Conservation (phyloP, 352 stramenopile genomes). For the Pythium biforme region DNA sequence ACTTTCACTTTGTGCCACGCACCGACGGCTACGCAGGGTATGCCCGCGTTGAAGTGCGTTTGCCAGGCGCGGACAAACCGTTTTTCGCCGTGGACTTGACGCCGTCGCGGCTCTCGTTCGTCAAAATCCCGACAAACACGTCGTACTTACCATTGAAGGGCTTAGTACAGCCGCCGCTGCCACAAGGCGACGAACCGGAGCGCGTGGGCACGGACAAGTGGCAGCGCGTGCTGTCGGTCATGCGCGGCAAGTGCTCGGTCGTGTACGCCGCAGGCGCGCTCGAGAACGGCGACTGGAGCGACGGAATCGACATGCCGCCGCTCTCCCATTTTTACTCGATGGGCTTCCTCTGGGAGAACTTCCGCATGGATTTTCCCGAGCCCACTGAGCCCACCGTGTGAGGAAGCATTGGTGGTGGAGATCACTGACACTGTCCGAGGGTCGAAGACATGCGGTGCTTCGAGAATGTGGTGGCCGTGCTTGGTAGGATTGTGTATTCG, state of each 20-base stretch:
- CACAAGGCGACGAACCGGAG: constrained; percentile 9
- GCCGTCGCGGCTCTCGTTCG: constrained; percentile 2
- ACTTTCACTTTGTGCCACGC: constrained; percentile 3
- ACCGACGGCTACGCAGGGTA: constrained; percentile 1
- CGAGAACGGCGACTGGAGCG: constrained; percentile 10
- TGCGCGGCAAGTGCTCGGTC: constrained; percentile 10
- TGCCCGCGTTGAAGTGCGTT: constrained; percentile 4
- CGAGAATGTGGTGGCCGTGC: too few species aligned
- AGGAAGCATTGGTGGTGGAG: neutral
- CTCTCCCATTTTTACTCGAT: constrained; percentile 3
- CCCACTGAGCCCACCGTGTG: neutral
- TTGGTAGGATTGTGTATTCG: neutral
- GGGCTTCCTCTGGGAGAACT: constrained; percentile 1
- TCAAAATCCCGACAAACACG: neutral
- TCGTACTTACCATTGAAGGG: constrained; percentile 5
- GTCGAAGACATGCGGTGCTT: too few species aligned
- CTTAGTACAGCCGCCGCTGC: constrained; percentile 7
- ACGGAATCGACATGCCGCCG: constrained; percentile 1
- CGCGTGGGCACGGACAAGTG: constrained; percentile 12
- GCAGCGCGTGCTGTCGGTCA: neutral
- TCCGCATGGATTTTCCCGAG: constrained; percentile 3
- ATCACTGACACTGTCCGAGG: neutral
- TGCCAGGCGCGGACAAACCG: constrained; percentile 5
- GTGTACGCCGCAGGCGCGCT: constrained; percentile 4
- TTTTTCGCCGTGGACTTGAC: constrained; percentile 11